Percentiles rank a stretch among this genome's conserved stretches.
Conservation (phyloP, 257 asterid species). For the Leonotis leonurus region DNA sequence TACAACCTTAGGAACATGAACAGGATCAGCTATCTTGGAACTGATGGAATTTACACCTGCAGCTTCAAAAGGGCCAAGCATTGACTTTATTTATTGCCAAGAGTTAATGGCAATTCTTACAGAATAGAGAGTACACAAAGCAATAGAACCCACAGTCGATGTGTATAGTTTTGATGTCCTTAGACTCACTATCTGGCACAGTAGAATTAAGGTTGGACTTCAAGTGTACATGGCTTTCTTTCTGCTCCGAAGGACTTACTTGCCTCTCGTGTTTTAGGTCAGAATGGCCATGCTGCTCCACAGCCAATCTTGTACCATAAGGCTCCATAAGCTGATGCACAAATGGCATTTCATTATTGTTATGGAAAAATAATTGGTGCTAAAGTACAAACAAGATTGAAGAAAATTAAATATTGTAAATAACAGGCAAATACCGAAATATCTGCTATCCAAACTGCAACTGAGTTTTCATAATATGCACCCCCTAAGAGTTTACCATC, state of each 20-base stretch:
- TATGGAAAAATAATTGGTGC: constrained; percentile 8
- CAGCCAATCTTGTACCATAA: constrained; percentile 46
- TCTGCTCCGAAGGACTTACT: constrained; percentile 43
- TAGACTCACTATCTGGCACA: constrained; percentile 63
- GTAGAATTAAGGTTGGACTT: constrained; percentile 47
- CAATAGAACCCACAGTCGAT: constrained; percentile 71
- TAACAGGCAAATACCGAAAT: constrained; percentile 49
- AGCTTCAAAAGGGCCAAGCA: constrained; percentile 31
- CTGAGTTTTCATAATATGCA: constrained; percentile 80
- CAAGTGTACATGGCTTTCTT: constrained; percentile 49
- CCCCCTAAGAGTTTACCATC: constrained; percentile 96
- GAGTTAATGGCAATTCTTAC: not conserved
- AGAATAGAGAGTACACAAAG: not conserved
- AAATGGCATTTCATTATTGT: constrained; percentile 9
- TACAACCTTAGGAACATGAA: constrained; percentile 43
- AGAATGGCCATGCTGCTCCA: constrained; percentile 39
- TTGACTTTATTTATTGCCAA: constrained; percentile 10
- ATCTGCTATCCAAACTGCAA: constrained; percentile 96
- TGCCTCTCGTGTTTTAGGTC: constrained; percentile 45
- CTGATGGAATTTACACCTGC: constrained; percentile 66
- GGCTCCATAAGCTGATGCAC: constrained; percentile 43
- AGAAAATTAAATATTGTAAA: not conserved
- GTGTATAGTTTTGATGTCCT: constrained; percentile 86
- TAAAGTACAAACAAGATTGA: constrained; percentile 7
- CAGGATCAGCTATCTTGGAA: constrained; percentile 35